Percentiles rank a stretch among this genome's conserved stretches.
Evolutionary conservation across 345 rosid species (phyloP).

Genomic region (Euphorbia tirucalli): DNA sequence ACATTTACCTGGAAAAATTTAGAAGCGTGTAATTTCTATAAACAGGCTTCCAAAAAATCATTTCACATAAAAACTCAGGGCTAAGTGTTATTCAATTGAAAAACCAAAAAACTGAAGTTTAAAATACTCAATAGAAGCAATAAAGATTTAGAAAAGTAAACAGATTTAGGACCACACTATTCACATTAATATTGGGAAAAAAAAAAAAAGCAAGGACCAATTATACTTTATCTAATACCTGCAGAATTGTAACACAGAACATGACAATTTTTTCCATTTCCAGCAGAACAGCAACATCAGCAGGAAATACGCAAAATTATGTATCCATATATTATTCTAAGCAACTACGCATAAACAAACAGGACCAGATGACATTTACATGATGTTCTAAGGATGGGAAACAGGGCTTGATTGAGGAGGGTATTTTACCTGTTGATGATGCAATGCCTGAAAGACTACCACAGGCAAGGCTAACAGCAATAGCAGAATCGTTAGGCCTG

Average conservation of each 20-base stretch:
- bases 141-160: no score
- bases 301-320: neutral
- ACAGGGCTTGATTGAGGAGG: neutral
- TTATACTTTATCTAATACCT: neutral
- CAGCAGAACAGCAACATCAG: neutral
- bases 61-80: neutral
- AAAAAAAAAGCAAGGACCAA: neutral
- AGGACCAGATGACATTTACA: neutral
- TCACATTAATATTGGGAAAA: no score
- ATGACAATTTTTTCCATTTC: no score
- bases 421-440: conserved; percentile 74
- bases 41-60: no score
- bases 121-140: no score
- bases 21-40: no score
- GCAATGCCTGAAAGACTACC: conserved; percentile 95
- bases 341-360: neutral
- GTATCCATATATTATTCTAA: neutral
- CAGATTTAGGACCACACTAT: no score
- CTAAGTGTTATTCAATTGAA: no score
- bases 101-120: no score
- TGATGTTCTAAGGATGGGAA: neutral
- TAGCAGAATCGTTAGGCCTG: conserved; percentile 73
- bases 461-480: conserved; percentile 62
- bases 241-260: neutral
- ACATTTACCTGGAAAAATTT: no score